Evolutionary conservation across 345 rosid genomes (phyloP).

Genomic region (Cardiospermum halicacabum): DNA sequence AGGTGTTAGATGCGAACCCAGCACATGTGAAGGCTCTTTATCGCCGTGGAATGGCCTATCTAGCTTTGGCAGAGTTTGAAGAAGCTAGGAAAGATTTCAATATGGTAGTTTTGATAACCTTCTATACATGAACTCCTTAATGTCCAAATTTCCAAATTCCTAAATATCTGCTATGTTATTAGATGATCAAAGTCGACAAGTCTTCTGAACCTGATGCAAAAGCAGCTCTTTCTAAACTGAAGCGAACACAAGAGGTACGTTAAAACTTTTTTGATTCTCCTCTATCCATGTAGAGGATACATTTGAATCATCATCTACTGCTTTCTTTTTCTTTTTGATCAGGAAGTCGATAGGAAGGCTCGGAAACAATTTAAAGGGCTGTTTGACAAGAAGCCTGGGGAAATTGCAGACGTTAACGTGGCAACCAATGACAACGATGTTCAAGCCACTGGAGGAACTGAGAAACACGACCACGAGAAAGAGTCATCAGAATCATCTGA

Average conservation of each 20-base stretch:
- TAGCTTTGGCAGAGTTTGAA: conserved; percentile 79
- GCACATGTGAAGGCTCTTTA: conserved; percentile 75
- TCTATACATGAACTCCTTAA: not conserved
- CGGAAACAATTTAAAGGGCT: conserved; percentile 89
- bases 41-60: conserved; percentile 94
- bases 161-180: conserved; percentile 10
- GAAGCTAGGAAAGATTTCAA: conserved; percentile 74
- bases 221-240: conserved; percentile 73
- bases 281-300: not conserved
- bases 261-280: not conserved
- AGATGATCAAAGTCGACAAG: conserved; percentile 62
- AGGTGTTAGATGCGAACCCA: conserved; percentile 92
- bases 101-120: conserved; percentile 32
- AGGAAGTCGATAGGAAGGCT: conserved; percentile 77
- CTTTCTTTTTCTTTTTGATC: conserved; percentile 13
- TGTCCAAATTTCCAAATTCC: conserved; percentile 10
- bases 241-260: conserved; percentile 76
- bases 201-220: conserved; percentile 56
- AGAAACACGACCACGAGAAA: conserved; percentile 9
- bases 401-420: conserved; percentile 47
- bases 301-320: not conserved
- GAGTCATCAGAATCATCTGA: conserved; percentile 16
- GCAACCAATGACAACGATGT: conserved; percentile 24
- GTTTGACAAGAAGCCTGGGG: conserved; percentile 95
- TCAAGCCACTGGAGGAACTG: conserved; percentile 14